Conservation (phyloP, 441 rosid genomes). For the Croton laevigatus region DNA sequence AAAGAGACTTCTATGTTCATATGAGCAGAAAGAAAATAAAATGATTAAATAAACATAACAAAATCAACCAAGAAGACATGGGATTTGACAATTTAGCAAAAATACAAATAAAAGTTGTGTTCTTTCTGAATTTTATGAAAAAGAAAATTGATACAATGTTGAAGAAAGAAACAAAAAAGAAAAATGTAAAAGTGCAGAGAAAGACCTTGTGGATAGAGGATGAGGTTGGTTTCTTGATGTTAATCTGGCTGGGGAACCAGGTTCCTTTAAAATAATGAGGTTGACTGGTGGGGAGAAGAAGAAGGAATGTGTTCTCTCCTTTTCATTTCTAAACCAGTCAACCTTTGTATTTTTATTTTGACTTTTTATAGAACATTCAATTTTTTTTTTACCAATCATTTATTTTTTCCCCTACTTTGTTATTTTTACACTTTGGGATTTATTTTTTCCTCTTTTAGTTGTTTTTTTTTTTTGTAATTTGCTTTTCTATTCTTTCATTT, state of each 20-base stretch:
- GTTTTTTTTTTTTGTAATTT: not conserved
- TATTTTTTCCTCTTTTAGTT: not conserved
- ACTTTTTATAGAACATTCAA: constrained; percentile 17
- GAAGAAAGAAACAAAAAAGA: not conserved
- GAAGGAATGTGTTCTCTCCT: not conserved
- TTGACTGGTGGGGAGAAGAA: not conserved
- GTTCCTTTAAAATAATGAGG: constrained; percentile 5
- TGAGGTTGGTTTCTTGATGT: constrained; percentile 3
- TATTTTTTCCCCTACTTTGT: not conserved
- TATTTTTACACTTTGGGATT: constrained; percentile 6
- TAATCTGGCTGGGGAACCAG: not conserved
- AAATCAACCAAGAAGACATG: constrained; percentile 1
- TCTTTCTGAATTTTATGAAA: not conserved
- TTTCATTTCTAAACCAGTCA: constrained; percentile 2
- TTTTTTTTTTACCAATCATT: constrained; percentile 14
- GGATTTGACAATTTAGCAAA: not conserved
- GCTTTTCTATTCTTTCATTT: constrained; percentile 5
- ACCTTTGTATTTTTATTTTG: not conserved
- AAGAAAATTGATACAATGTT: not conserved
- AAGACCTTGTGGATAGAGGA: constrained; percentile 17
- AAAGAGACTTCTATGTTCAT: not conserved
- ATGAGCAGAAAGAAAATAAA: not conserved
- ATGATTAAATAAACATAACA: not conserved
- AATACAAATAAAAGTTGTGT: not conserved
- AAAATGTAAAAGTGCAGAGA: not conserved